Evolutionary conservation across 2,329 filamentous ascomycete genomes (phyloP).

Genomic region (Botrytis tulipae): DNA sequence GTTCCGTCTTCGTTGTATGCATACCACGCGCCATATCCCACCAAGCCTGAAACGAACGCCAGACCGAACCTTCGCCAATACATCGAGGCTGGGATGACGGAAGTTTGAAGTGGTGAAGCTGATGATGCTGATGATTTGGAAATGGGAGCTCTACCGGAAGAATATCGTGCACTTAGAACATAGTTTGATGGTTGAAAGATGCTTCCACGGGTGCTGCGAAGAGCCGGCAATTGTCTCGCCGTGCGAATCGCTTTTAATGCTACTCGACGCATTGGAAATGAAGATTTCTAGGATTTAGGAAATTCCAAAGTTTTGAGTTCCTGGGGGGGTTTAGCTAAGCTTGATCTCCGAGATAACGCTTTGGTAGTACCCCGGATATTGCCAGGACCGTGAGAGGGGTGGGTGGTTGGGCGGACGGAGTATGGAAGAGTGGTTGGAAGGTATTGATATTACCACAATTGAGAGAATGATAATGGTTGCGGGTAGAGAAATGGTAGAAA

Average conservation of each 20-base stretch:
- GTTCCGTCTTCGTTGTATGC: constrained; percentile 52
- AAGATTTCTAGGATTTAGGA: constrained; percentile 12
- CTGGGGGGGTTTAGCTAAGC: constrained; percentile 19
- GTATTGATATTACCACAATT: background rate
- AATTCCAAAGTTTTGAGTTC: background rate
- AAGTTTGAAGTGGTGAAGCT: constrained; percentile 30
- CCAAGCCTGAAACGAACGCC: constrained; percentile 65
- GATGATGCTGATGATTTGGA: constrained; percentile 24
- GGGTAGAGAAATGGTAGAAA: background rate
- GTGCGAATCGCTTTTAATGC: constrained; percentile 66
- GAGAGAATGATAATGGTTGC: background rate
- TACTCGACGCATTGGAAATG: constrained; percentile 69
- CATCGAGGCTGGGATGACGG: constrained; percentile 56
- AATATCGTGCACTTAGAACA: constrained; percentile 48
- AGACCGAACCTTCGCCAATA: constrained; percentile 67
- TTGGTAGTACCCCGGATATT: constrained; percentile 17
- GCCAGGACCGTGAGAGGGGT: constrained; percentile 7
- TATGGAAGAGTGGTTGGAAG: background rate
- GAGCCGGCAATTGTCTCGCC: constrained; percentile 60
- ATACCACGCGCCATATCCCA: constrained; percentile 75
- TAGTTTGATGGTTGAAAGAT: constrained; percentile 43
- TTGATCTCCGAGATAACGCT: constrained; percentile 14
- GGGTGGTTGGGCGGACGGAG: background rate
- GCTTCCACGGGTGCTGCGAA: constrained; percentile 51
- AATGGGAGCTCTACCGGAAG: constrained; percentile 35